A percentile compares a stretch with the other conserved stretches of the same genome.
Evolutionary conservation across 2,329 filamentous ascomycete genomes (phyloP).

Genomic region (Arachnomyces sp.): DNA sequence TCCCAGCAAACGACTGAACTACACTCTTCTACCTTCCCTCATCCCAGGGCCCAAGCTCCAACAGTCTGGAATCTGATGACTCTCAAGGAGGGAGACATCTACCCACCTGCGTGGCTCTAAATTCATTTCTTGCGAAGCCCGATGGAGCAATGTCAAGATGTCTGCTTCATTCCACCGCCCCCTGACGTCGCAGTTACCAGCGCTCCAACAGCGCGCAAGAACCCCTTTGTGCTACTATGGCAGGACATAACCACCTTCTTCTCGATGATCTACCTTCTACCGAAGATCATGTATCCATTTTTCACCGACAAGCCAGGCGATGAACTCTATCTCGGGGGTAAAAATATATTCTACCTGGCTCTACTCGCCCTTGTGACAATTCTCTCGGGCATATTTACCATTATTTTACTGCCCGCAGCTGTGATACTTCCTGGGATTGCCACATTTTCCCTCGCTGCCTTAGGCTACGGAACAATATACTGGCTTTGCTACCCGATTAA

Average conservation of each 20-base stretch:
- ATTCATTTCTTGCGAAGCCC: no score
- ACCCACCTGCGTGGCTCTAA: no score
- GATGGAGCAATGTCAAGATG: background rate
- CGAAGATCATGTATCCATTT: conserved; percentile 8
- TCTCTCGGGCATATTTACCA: conserved; percentile 6
- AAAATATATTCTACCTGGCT: conserved; percentile 8
- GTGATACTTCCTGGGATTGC: conserved; percentile 10
- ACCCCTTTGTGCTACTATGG: conserved; percentile 6
- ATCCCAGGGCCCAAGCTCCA: no score
- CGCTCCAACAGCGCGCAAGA: conserved; percentile 11
- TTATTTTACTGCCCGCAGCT: background rate
- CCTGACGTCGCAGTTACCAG: conserved; percentile 7
- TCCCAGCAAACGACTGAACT: no score
- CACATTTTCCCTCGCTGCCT: conserved; percentile 3
- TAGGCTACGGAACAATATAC: conserved; percentile 5
- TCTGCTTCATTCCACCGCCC: conserved; percentile 11
- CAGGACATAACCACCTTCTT: conserved; percentile 10
- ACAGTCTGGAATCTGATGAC: no score
- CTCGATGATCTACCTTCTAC: conserved; percentile 8
- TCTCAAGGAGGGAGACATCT: no score
- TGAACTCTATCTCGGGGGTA: conserved; percentile 7
- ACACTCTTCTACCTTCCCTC: no score
- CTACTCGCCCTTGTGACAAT: conserved; percentile 6
- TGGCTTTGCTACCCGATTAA: conserved; percentile 8
- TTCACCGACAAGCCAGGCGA: conserved; percentile 4